phyloP scores from a whole-genome alignment of 257 asterid genomes.

The Rhazya stricta region DNA sequence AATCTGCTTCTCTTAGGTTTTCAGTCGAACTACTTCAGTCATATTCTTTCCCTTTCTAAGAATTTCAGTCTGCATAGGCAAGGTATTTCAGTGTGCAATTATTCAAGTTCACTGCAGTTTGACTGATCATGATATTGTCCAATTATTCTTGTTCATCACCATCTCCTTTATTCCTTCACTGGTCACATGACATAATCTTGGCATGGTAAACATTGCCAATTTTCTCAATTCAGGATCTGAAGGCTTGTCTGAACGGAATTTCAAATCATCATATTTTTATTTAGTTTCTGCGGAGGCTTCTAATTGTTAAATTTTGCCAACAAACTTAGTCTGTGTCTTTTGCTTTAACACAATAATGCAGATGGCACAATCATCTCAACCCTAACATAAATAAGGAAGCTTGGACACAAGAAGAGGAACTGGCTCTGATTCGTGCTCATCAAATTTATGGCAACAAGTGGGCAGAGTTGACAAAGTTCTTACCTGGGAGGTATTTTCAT shows the following conservation, averaged over 20 bases:
- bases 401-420: conserved; percentile 94
- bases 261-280: background rate
- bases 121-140: background rate
- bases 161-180: background rate
- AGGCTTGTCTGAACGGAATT: background rate
- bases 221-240: background rate
- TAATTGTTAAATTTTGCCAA: background rate
- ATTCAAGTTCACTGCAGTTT: background rate
- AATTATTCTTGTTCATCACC: background rate
- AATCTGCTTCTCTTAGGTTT: background rate
- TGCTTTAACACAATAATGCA: conserved; percentile 21
- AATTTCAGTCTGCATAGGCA: background rate
- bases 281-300: background rate
- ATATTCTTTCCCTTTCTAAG: background rate
- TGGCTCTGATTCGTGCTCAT: conserved; percentile 80
- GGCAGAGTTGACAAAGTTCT: conserved; percentile 88
- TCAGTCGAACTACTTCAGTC: background rate
- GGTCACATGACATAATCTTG: background rate
- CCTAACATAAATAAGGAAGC: conserved; percentile 87
- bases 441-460: conserved; percentile 91
- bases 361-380: conserved; percentile 99
- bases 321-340: conserved; percentile 6
- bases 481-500: conserved; percentile 78
- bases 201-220: background rate
- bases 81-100: background rate